Evolutionary conservation across 2,329 filamentous ascomycete genomes (phyloP).

Genomic region (Pochonia chlamydosporia): DNA sequence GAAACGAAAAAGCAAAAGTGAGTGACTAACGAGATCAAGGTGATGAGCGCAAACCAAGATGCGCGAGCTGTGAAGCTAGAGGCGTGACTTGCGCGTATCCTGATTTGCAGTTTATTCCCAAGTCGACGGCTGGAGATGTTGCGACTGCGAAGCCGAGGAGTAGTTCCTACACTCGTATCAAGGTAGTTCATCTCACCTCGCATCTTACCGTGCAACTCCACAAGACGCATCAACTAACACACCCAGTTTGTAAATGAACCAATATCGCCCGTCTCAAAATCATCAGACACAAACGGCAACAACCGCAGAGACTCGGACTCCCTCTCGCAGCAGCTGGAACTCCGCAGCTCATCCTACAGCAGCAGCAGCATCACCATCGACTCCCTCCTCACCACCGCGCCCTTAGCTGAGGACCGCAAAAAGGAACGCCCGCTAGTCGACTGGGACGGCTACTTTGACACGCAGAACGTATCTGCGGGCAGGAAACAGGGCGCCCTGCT

Average conservation of each 20-base stretch:
- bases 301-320: neutral
- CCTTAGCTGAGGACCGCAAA: neutral
- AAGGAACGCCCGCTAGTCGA: conserved; percentile 5
- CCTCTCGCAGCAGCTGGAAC: neutral
- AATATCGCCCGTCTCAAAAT: conserved; percentile 1
- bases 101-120: conserved; percentile 9
- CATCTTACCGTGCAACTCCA: neutral
- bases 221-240: neutral
- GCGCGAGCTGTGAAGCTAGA: conserved; percentile 12
- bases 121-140: neutral
- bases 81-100: conserved; percentile 10
- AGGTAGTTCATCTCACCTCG: neutral
- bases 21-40: conserved; percentile 5
- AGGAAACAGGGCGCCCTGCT: conserved; percentile 10
- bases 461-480: neutral
- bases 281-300: neutral
- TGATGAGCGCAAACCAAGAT: conserved; percentile 15
- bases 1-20: neutral
- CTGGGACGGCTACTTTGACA: conserved; percentile 15
- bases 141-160: neutral
- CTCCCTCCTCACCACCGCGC: conserved; percentile 2
- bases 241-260: conserved; percentile 5
- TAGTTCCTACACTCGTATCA: conserved; percentile 7
- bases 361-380: conserved; percentile 2
- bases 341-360: neutral